These are phyloP conservation scores for Penicillium dipodomyicola DNA, from an alignment of 495 filamentous ascomycete species.

Conservation along the genomic window DNA sequence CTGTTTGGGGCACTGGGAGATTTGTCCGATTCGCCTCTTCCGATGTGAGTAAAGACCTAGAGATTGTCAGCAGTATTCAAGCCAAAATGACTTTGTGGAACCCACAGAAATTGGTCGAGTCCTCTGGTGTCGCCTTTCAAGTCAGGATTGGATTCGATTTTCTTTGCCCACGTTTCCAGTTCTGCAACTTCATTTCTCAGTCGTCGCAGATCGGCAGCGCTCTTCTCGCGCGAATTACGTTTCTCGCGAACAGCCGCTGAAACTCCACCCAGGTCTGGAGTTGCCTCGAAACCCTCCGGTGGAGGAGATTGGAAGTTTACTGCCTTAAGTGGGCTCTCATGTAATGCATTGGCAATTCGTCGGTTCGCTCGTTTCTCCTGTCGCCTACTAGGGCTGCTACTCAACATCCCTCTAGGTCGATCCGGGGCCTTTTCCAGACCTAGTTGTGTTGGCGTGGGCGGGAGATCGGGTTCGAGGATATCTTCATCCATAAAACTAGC, in stretches of 20 bases:
- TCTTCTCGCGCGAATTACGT: conserved; percentile 29
- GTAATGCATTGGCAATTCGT: conserved; percentile 22
- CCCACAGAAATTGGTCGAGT: conserved; percentile 35
- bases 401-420: conserved; percentile 36
- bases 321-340: conserved; percentile 36
- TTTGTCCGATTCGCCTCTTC: conserved; percentile 26
- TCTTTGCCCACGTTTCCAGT: conserved; percentile 37
- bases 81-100: neutral
- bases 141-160: conserved; percentile 25
- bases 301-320: conserved; percentile 21
- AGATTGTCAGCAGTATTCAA: conserved; percentile 16
- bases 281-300: conserved; percentile 9
- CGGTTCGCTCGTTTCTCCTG: conserved; percentile 31
- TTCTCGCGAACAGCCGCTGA: conserved; percentile 34
- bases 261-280: conserved; percentile 8
- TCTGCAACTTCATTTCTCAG: conserved; percentile 40
- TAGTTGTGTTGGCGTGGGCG: conserved; percentile 64
- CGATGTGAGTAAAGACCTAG: conserved; percentile 29
- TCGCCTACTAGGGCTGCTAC: conserved; percentile 44
- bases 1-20: conserved; percentile 11
- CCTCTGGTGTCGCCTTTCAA: conserved; percentile 17
- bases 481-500: conserved; percentile 38
- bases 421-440: conserved; percentile 49
- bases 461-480: conserved; percentile 63
- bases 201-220: conserved; percentile 31